Conservation (phyloP, 2,329 filamentous ascomycete genomes). For the Epichloe coenophiala region DNA sequence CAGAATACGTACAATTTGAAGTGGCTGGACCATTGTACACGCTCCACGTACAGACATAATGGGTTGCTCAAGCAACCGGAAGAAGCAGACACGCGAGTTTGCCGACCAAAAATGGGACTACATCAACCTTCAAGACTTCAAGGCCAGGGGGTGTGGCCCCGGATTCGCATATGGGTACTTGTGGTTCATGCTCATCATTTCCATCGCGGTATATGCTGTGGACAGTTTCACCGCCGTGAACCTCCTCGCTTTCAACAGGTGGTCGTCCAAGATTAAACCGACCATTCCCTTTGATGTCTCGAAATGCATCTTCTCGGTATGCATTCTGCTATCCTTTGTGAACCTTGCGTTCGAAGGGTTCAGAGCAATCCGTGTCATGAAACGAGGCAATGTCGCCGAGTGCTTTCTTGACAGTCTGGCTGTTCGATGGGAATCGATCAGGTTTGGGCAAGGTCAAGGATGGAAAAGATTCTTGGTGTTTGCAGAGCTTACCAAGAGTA, state of each 20-base stretch:
- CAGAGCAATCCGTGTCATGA: conserved; percentile 68
- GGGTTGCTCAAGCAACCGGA: conserved; percentile 50
- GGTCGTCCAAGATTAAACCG: conserved; percentile 74
- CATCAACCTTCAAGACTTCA: conserved; percentile 69
- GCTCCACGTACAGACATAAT: conserved; percentile 30
- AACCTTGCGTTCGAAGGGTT: conserved; percentile 72
- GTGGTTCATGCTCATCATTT: conserved; percentile 66
- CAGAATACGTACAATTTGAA: not conserved
- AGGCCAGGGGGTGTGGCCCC: conserved; percentile 64
- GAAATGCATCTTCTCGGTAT: conserved; percentile 90
- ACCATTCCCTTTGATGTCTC: conserved; percentile 63
- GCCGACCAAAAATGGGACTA: conserved; percentile 93
- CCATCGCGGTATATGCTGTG: conserved; percentile 72
- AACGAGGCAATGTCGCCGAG: conserved; percentile 73
- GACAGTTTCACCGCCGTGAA: conserved; percentile 92
- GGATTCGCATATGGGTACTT: conserved; percentile 74
- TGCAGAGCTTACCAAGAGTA: conserved; percentile 81
- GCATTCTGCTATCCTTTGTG: conserved; percentile 81
- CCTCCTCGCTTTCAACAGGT: conserved; percentile 74
- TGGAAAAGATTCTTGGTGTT: conserved; percentile 90
- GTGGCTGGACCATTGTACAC: not conserved
- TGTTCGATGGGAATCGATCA: conserved; percentile 69
- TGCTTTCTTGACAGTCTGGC: conserved; percentile 84
- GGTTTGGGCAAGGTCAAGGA: conserved; percentile 60
- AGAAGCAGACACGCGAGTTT: conserved; percentile 50